phyloP scores from a whole-genome alignment of 495 filamentous ascomycete species.

The Polyplosphaeria fusca region DNA sequence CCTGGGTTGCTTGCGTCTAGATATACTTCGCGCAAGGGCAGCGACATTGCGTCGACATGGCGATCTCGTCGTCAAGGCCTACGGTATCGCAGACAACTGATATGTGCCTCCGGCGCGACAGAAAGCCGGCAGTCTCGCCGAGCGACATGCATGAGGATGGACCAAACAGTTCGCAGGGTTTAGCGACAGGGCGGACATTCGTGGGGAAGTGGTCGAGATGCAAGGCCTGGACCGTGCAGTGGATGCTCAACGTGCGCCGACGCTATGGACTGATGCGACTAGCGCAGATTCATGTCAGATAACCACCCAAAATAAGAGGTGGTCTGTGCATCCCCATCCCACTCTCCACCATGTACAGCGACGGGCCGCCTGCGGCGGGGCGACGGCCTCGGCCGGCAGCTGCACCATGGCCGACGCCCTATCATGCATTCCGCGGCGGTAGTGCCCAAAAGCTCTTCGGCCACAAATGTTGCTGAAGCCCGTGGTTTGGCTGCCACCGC shows the following conservation, averaged over 20 bases:
- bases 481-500: no score
- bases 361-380: conserved; percentile 1
- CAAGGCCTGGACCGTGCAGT: conserved; percentile 1
- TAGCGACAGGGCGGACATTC: conserved; percentile 13
- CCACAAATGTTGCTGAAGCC: no score
- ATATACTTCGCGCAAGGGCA: conserved; percentile 26
- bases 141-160: background rate
- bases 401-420: background rate
- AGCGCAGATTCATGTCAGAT: background rate
- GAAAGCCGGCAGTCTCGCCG: conserved; percentile 2
- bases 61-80: conserved; percentile 7
- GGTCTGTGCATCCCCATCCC: background rate
- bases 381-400: conserved; percentile 2
- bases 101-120: conserved; percentile 30
- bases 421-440: background rate
- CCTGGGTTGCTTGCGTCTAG: conserved; percentile 31
- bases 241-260: background rate
- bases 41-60: background rate
- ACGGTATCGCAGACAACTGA: conserved; percentile 3
- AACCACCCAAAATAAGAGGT: conserved; percentile 2
- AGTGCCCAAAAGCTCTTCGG: background rate
- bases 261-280: background rate
- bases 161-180: background rate
- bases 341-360: no score
- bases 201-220: conserved; percentile 7